phyloP scores from a whole-genome alignment of 1,284 basidiomycete species.

The Tilletia walkeri region DNA sequence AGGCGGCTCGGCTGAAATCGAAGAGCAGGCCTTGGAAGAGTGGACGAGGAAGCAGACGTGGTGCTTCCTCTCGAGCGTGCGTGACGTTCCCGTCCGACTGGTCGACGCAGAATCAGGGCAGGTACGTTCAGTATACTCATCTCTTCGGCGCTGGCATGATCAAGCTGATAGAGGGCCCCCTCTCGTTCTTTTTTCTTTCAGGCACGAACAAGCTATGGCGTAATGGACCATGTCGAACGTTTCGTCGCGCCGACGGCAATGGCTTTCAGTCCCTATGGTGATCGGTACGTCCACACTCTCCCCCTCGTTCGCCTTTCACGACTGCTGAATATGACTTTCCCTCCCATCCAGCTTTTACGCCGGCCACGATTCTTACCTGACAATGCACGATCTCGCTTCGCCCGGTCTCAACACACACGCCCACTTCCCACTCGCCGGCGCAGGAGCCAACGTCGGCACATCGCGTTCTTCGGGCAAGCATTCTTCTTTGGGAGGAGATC shows the following conservation, averaged over 20 bases:
- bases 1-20: background rate
- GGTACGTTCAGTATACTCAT: background rate
- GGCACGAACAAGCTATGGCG: constrained; percentile 35
- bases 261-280: constrained; percentile 38
- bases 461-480: background rate
- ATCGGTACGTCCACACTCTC: constrained; percentile 19
- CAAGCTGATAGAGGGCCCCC: too few species aligned
- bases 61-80: constrained; percentile 40
- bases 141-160: too few species aligned
- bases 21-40: background rate
- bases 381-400: constrained; percentile 31
- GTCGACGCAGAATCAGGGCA: constrained; percentile 29
- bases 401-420: constrained; percentile 41
- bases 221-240: constrained; percentile 46
- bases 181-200: background rate
- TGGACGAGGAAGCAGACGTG: constrained; percentile 23
- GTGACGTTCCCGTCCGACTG: constrained; percentile 36
- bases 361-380: constrained; percentile 29
- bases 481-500: background rate
- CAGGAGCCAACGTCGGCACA: constrained; percentile 14
- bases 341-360: constrained; percentile 29
- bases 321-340: too few species aligned
- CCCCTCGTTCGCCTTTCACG: too few species aligned
- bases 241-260: constrained; percentile 40
- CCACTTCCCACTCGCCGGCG: constrained; percentile 24